Evolutionary conservation across 1,284 basidiomycete genomes (phyloP), one percentile per base, ranked within the genome.

Genomic region (Acaromyces ingoldii): DNA sequence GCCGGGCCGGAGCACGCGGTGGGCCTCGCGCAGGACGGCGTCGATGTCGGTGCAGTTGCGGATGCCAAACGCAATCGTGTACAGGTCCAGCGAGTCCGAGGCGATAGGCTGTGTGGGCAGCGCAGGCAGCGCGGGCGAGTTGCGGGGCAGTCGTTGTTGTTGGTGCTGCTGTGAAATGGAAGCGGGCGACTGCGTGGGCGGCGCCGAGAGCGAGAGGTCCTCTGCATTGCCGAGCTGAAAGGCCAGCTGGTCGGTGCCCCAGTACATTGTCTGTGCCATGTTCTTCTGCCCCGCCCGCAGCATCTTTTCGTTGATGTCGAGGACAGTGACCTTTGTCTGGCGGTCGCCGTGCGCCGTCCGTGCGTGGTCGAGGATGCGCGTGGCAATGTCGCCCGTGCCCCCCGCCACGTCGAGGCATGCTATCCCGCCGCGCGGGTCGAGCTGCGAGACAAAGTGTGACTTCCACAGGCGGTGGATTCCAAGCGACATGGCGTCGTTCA

Each of bases 31-130:
- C 38, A 99, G 80, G 15, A 92, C 95, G 22, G 84, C 84, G 9
- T 89, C 86, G 59, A 97, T 84, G 51, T 89, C 89, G 7, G 95
- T 99, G 80, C 90, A 95, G 76, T 99, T 99, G 47, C 95, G 83
- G 65, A 98, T 98, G 29, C 95, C 93, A 74, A 99, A 99, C 0
- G 95, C 91, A 72, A 99, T 97, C 21, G 95, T 99, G 79, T 96
- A 99, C 15, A 97, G 79, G 77, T 99, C 92, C 63, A 95, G 89
- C 79, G 74, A 91, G 87, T 60, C 84, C 49, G 59, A 57, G 6
- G 61, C 44, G 29, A 72, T 65, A 15, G 66, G 64, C 52, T 68
- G 52, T 56, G 63, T 67, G 26, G 58, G 53, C 5, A 74, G 63
- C 10, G 68, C 63, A 19, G 72, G 72, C 3, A 74, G 57, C 25